Evolutionary conservation across 108 stramenopile species (phyloP).

Genomic region (Nitzschia sp.): DNA sequence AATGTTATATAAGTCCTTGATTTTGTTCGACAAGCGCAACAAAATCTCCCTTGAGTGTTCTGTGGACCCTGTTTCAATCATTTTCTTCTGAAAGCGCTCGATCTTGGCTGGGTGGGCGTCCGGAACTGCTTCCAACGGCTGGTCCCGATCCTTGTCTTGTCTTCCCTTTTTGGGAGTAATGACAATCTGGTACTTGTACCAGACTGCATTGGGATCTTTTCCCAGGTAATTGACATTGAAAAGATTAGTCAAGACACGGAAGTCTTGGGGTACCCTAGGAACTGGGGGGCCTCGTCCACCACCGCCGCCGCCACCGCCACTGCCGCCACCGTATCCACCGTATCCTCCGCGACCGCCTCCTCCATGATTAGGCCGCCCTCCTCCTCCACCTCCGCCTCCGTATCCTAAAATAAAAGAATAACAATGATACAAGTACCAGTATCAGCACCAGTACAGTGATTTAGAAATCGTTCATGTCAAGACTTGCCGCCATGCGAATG

Average conservation of each 20-base stretch:
- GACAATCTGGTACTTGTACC: constrained; percentile 1
- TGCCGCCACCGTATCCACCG: background rate
- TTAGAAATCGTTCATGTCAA: too few species aligned
- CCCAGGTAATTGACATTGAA: background rate
- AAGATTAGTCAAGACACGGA: background rate
- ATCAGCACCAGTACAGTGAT: too few species aligned
- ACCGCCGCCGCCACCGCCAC: background rate
- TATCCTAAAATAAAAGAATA: too few species aligned
- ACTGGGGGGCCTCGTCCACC: background rate
- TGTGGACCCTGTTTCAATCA: background rate
- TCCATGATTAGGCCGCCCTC: background rate
- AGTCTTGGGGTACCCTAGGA: background rate
- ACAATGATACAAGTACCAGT: too few species aligned
- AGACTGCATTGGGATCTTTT: background rate
- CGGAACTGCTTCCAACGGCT: background rate
- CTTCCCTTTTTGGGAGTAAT: background rate
- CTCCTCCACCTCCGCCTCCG: constrained; percentile 1
- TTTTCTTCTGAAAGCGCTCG: background rate
- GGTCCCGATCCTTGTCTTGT: background rate
- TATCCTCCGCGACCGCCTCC: background rate
- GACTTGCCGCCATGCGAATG: too few species aligned
- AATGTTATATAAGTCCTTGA: background rate
- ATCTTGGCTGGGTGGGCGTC: background rate
- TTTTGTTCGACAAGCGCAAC: background rate
- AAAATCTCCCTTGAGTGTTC: background rate